A percentile compares a stretch with the other conserved stretches of the same genome.
phyloP scores from a whole-genome alignment of 2,329 filamentous ascomycete genomes.

The Arthrobotrys megalospora region DNA sequence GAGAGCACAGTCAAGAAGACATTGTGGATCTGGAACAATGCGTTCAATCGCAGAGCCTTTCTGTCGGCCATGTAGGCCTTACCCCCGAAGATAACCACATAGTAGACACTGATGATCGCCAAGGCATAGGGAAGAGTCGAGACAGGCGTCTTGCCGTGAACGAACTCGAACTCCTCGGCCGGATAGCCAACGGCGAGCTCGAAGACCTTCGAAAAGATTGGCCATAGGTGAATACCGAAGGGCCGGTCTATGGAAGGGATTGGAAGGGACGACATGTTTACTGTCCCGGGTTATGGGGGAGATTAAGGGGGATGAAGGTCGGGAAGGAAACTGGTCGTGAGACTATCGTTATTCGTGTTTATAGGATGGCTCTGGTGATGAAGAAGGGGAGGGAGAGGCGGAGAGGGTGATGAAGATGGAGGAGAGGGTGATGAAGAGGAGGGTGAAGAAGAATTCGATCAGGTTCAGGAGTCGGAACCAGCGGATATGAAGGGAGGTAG shows the following conservation, averaged over 20 bases:
- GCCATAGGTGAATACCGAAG: conserved; percentile 93
- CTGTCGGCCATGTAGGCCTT: conserved; percentile 92
- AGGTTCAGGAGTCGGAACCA: conserved; percentile 58
- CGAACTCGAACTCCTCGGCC: conserved; percentile 87
- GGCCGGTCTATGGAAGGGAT: conserved; percentile 89
- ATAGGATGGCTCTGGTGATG: conserved; percentile 10
- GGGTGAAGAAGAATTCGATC: conserved; percentile 35
- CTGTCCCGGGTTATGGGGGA: conserved; percentile 1
- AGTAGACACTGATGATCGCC: conserved; percentile 75
- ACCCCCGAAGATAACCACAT: conserved; percentile 93
- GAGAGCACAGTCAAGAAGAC: conserved; percentile 91
- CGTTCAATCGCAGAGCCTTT: conserved; percentile 86
- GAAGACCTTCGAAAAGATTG: conserved; percentile 91
- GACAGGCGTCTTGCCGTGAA: conserved; percentile 85
- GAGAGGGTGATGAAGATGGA: conserved; percentile 7
- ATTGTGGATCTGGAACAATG: conserved; percentile 96
- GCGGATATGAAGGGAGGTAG: conserved; percentile 33
- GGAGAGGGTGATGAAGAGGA: conserved; percentile 21
- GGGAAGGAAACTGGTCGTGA: conserved; percentile 46
- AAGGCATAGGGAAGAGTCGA: conserved; percentile 88
- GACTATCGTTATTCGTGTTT: conserved; percentile 53
- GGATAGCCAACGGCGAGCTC: conserved; percentile 83
- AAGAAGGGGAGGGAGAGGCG: conserved; percentile 14
- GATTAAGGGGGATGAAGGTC: conserved; percentile 9
- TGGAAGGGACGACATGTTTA: conserved; percentile 67